Base-by-base conservation (phyloP, 805 yeast genomes). In the Dipodascopsis uninucleata region DNA sequence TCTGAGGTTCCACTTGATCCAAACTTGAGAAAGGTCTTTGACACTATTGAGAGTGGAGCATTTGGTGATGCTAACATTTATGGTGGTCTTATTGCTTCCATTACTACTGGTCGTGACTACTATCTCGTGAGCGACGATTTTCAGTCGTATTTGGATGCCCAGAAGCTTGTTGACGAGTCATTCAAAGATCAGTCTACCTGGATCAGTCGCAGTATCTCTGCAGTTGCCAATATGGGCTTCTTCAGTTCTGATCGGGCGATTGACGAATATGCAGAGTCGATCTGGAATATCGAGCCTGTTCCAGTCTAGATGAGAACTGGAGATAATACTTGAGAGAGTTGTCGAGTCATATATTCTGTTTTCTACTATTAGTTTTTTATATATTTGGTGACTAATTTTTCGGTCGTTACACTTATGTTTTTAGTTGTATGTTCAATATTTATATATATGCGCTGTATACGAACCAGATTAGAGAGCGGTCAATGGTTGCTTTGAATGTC, bases 161-260 rank as follows among this genome's bases (percentile, higher is more conserved):
- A 87, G 62, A 70, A 70, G 43, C 72, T 79, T 41, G 82, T 87
- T 56, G 95, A 88, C 61, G 73, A 73, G 51, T 85, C 82, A 26
- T 88, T 73, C 65, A 69, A 68, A 48, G 79, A 79, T 62, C 80
- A 75, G 61, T 77, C 77, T 51, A 73, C 70, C 35, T 88, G 97
- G 97, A 71, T 77, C 45, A 79, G 77, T 64, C 87, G 85, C 69
- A 70, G 82, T 34, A 83, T 88, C 49, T 65, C 73, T 50, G 77
- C 84, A 57, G 96, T 88, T 45, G 94, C 97, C 43, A 85, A 85
- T 64, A 84, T 85, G 82, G 97, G 97, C 5, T 89, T 86, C 76
- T 88, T 88, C 71, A 77, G 85, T 52, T 79, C 89, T 51, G 97
- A 88, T 65, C 75, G 97, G 66, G 86, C 95, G 64, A 84, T 88